These are phyloP conservation scores for Penium margaritaceum DNA, from an alignment of 139 green algal species.

Conservation along the genomic window DNA sequence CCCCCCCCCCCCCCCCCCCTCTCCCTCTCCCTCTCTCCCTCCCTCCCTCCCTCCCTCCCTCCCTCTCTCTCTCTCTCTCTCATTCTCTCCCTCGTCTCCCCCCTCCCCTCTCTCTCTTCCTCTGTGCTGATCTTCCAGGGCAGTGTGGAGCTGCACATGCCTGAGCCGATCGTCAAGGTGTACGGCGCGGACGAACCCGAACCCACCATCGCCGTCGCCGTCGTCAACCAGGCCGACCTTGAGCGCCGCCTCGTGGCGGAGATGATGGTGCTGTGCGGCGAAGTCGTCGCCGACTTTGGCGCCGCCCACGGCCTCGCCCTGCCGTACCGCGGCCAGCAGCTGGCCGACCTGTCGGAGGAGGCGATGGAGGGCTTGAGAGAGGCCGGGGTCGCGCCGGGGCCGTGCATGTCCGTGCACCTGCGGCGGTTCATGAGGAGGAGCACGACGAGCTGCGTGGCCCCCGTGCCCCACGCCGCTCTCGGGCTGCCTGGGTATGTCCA, in stretches of 20 bases:
- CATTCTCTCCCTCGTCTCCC: too few relatives aligned
- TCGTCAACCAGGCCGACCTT: neutral
- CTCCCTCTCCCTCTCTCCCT: constrained; percentile 8
- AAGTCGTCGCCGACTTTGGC: constrained; percentile 56
- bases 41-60: neutral
- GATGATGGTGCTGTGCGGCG: constrained; percentile 78
- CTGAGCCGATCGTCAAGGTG: constrained; percentile 52
- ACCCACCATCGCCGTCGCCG: neutral
- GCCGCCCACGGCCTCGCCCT: constrained; percentile 54
- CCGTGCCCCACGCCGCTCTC: constrained; percentile 42
- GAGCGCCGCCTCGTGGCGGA: constrained; percentile 45
- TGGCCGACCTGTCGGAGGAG: constrained; percentile 36
- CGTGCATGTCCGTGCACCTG: constrained; percentile 58
- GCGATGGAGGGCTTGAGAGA: too few relatives aligned
- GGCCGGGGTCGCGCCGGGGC: constrained; percentile 56
- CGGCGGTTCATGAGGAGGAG: constrained; percentile 62
- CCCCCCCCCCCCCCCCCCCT: neutral
- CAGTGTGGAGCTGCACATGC: constrained; percentile 58
- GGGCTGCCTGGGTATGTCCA: constrained; percentile 50
- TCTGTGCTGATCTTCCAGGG: constrained; percentile 35
- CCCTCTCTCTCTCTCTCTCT: neutral
- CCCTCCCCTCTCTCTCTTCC: too few relatives aligned
- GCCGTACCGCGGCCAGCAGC: constrained; percentile 60
- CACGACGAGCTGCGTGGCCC: constrained; percentile 24
- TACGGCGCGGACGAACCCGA: constrained; percentile 10